Evolutionary conservation across 2,329 filamentous ascomycete genomes (phyloP), one percentile per base, ranked within the genome.

Genomic region (Penicillium thymicola): DNA sequence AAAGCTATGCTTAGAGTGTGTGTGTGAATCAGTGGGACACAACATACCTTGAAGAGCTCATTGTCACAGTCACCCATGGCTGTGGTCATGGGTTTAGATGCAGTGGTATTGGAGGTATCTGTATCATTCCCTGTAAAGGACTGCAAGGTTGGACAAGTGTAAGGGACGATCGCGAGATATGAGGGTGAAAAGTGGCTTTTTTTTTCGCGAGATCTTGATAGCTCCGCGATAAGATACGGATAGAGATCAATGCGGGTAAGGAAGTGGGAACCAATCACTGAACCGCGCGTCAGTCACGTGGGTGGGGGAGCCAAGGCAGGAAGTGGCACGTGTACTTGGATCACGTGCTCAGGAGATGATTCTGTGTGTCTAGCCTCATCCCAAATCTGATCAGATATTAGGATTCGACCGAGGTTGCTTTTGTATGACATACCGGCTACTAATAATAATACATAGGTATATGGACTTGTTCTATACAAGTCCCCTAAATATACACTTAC

Each of bases 111-210:
- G 8, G 9, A 32, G 2, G 5, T 18, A 6, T 2, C 6, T 34
- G 21, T 25, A 4, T 34, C 28, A 41, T 34, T 32, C 27, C 36
- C 51, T 28, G 5, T 4, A 0, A 25, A 32, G 14, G 7, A 16
- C 13, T 23, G 16, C 10, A 40, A 37, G 18, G 4, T 23, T 30
- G n/a, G 23, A 28, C 14, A 37, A 46, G n/a, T 36, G 49, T 8
- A 27, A 32, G 6, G 6, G 14, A 27, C 16, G 34, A 21, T 38
- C 7, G 4, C 7, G 5, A 32, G 34, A 21, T 16, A 52, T 16
- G 10, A 54, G 41, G 28, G 23, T 23, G 25, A 48, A 40, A 41
- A 54, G 28, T 54, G 37, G 44, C 51, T 54, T 54, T 54, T 52
- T 52, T 50, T 48, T 18, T 27, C 7, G 41, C 28, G 43, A 49